These are phyloP conservation scores for Ceratocystis albifundus DNA, from an alignment of 2,329 filamentous ascomycete genomes.

Conservation along the genomic window DNA sequence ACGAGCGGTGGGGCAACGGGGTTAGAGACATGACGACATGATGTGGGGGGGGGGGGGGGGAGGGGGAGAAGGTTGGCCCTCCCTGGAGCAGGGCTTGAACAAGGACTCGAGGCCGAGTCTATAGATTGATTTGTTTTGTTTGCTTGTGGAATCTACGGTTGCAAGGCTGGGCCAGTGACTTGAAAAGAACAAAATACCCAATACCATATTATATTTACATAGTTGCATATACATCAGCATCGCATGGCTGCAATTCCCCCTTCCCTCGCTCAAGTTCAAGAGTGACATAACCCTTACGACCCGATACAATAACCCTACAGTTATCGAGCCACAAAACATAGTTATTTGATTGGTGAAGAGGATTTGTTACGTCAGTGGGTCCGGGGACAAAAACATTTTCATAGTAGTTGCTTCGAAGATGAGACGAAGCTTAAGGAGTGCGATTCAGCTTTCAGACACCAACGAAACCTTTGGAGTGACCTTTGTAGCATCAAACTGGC, in stretches of 20 bases:
- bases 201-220: background rate
- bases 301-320: background rate
- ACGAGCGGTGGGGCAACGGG: background rate
- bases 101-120: too few relatives aligned
- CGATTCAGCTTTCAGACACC: constrained; percentile 3
- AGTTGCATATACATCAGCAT: background rate
- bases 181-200: background rate
- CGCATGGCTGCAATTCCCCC: background rate
- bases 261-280: background rate
- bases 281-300: background rate
- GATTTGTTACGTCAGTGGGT: constrained; percentile 5
- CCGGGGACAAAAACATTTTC: background rate
- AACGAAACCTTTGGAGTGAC: background rate
- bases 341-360: background rate
- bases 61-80: background rate
- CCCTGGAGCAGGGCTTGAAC: background rate
- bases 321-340: background rate
- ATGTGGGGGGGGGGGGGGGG: too few relatives aligned
- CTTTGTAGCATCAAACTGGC: too few relatives aligned
- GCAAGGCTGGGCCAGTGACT: background rate
- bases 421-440: background rate
- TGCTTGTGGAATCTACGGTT: background rate
- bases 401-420: background rate
- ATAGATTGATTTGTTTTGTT: too few relatives aligned
- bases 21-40: background rate